A percentile compares a stretch with the other conserved stretches of the same genome.
These are phyloP conservation scores for Thermomucor indicae-seudaticae DNA, from an alignment of 371 early-diverging fungal genomes.

Conservation along the genomic window DNA sequence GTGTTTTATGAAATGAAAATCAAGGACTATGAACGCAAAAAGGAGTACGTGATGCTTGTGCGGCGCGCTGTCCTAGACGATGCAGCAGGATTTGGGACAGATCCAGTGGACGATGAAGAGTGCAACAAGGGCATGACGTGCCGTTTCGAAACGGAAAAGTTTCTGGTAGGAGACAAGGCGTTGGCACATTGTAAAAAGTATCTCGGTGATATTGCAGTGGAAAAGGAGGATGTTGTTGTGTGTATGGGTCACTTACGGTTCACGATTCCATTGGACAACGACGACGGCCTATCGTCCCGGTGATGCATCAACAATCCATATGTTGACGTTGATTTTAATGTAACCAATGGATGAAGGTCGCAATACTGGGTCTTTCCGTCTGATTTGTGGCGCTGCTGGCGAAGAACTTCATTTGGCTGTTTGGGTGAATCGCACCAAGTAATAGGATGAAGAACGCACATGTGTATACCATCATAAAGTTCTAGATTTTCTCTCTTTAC, in stretches of 20 bases:
- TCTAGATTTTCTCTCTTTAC: too few relatives aligned
- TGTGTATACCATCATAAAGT: too few relatives aligned
- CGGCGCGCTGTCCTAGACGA: conserved; percentile 5
- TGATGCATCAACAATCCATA: too few relatives aligned
- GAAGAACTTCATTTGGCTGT: too few relatives aligned
- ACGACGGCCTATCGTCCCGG: too few relatives aligned
- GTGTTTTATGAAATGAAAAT: conserved; percentile 5
- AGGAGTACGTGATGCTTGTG: background rate
- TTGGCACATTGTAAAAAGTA: conserved; percentile 3
- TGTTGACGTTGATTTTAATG: too few relatives aligned
- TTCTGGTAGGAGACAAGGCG: conserved; percentile 6
- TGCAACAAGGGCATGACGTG: conserved; percentile 2
- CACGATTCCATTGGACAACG: background rate
- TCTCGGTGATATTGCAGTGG: conserved; percentile 2
- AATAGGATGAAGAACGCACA: too few relatives aligned
- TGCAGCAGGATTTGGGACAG: conserved; percentile 9
- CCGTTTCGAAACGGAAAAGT: conserved; percentile 5
- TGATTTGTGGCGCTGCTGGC: too few relatives aligned
- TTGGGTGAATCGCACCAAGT: too few relatives aligned
- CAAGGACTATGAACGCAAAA: conserved; percentile 2
- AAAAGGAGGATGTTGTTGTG: conserved; percentile 2
- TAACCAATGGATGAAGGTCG: too few relatives aligned
- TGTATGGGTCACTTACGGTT: conserved; percentile 5
- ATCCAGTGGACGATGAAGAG: conserved; percentile 4
- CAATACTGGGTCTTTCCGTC: too few relatives aligned